phyloP scores from a whole-genome alignment of 177 flowering plant genomes.

The Telopea speciosissima region DNA sequence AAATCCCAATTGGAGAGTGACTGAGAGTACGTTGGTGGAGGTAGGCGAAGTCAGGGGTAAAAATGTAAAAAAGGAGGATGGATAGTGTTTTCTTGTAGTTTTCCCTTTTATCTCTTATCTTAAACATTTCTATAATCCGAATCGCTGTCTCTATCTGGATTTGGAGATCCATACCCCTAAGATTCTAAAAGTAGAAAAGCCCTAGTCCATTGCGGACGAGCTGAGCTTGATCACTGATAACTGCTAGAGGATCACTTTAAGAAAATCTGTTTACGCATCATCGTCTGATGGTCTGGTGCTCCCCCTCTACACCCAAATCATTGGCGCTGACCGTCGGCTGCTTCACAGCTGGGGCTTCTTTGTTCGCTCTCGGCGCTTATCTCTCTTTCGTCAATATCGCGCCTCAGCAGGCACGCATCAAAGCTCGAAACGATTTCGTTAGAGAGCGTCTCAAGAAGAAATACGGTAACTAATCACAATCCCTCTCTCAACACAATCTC shows the following conservation, averaged over 20 bases:
- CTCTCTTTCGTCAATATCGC: conserved; percentile 41
- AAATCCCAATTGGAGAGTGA: too few relatives aligned
- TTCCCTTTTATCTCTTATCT: too few relatives aligned
- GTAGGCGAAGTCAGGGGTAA: too few relatives aligned
- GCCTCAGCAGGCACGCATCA: conserved; percentile 53
- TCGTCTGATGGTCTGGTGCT: conserved; percentile 40
- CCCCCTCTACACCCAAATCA: conserved; percentile 46
- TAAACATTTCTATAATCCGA: too few relatives aligned
- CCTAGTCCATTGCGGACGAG: too few relatives aligned
- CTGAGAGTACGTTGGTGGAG: too few relatives aligned
- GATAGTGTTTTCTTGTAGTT: too few relatives aligned
- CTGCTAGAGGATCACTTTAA: too few relatives aligned
- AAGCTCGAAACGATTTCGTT: conserved; percentile 54
- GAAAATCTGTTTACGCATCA: neutral
- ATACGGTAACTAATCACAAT: conserved; percentile 25
- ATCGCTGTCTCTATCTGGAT: too few relatives aligned
- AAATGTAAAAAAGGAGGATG: too few relatives aligned
- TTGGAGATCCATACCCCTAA: too few relatives aligned
- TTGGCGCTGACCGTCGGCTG: conserved; percentile 30
- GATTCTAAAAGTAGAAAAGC: too few relatives aligned
- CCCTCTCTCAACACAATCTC: neutral
- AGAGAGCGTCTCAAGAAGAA: conserved; percentile 38
- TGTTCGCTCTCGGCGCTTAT: conserved; percentile 39
- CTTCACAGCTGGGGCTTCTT: conserved; percentile 35
- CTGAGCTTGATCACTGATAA: neutral